Evolutionary conservation across 1,284 basidiomycete genomes (phyloP).

Genomic region (Abortiporus biennis): DNA sequence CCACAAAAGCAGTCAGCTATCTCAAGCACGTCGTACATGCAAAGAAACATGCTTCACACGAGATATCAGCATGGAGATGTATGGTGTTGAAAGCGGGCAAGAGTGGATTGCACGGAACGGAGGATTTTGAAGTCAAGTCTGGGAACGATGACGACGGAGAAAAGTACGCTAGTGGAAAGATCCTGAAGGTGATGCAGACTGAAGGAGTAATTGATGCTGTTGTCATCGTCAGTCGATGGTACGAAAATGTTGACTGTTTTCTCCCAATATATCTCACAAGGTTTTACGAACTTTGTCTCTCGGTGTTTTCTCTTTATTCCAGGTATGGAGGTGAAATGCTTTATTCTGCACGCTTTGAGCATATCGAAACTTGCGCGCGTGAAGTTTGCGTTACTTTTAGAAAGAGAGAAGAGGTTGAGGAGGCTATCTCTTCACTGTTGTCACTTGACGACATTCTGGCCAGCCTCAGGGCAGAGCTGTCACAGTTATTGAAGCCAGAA

Average conservation of each 20-base stretch:
- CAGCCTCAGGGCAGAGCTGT: conserved; percentile 46
- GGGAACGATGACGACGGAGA: conserved; percentile 71
- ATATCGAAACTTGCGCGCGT: conserved; percentile 68
- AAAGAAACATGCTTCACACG: conserved; percentile 53
- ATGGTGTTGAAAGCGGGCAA: conserved; percentile 64
- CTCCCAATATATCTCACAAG: not conserved
- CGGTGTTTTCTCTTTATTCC: not conserved
- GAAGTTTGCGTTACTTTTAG: conserved; percentile 70
- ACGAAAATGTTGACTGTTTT: conserved; percentile 19
- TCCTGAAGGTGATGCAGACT: conserved; percentile 66
- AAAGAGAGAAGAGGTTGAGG: conserved; percentile 56
- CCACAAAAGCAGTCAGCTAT: conserved; percentile 39
- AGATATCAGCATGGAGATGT: conserved; percentile 70
- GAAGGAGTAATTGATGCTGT: conserved; percentile 57
- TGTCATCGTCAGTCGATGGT: conserved; percentile 74
- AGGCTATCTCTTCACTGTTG: conserved; percentile 48
- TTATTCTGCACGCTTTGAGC: conserved; percentile 66
- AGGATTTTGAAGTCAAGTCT: conserved; percentile 62
- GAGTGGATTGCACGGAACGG: conserved; percentile 62
- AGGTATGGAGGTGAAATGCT: conserved; percentile 79
- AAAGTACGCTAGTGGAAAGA: conserved; percentile 54
- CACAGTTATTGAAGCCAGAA: conserved; percentile 14
- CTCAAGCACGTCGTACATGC: conserved; percentile 48
- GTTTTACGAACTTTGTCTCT: conserved; percentile 1
- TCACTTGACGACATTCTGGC: conserved; percentile 58